A percentile compares a stretch with the other conserved stretches of the same genome.
Evolutionary conservation across 306 rosid genomes (phyloP).

Genomic region (Spatholobus suberectus): DNA sequence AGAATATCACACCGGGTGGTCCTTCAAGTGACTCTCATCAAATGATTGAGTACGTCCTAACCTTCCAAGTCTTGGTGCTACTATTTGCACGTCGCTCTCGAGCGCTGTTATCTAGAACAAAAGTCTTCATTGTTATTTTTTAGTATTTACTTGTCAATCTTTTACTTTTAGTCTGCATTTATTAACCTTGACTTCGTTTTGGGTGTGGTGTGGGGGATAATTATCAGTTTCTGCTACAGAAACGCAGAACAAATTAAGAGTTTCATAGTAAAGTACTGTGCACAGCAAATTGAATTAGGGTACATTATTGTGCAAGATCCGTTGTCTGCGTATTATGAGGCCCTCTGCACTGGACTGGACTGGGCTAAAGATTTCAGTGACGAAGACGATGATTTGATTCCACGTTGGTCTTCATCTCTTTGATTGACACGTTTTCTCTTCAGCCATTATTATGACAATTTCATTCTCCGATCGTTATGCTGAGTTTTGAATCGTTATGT

Average conservation of each 20-base stretch:
- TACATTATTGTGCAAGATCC: conserved; percentile 61
- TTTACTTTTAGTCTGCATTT: neutral
- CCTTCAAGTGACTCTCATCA: conserved; percentile 34
- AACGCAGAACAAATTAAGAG: conserved; percentile 56
- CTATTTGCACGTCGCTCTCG: neutral
- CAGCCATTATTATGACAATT: neutral
- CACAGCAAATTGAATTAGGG: conserved; percentile 48
- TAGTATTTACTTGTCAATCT: neutral
- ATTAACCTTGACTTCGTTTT: neutral
- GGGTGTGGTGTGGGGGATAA: neutral
- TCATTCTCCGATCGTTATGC: neutral
- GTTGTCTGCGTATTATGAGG: conserved; percentile 60
- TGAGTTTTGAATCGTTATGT: neutral
- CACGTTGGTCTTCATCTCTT: neutral
- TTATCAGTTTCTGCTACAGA: conserved; percentile 58
- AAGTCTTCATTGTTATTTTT: neutral
- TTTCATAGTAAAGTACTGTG: conserved; percentile 50
- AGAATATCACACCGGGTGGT: neutral
- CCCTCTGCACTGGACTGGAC: conserved; percentile 63
- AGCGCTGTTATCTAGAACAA: neutral
- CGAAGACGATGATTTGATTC: neutral
- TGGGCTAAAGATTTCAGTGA: conserved; percentile 46
- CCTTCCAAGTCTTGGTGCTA: neutral
- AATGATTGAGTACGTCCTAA: conserved; percentile 66
- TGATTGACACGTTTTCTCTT: neutral